phyloP scores from a whole-genome alignment of 2,329 filamentous ascomycete species.

The Pseudocercospora cruenta region DNA sequence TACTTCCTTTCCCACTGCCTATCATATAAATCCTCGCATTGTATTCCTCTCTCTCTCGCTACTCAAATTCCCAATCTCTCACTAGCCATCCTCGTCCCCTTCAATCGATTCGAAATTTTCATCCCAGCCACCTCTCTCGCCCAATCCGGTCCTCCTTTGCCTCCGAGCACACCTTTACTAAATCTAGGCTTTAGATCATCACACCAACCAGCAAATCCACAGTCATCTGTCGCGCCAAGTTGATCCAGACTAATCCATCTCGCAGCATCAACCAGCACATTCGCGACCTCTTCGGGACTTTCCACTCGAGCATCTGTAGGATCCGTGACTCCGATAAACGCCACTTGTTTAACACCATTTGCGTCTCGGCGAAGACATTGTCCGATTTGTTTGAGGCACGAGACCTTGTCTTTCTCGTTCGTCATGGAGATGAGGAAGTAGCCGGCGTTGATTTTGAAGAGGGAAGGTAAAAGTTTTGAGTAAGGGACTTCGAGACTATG shows the following conservation, averaged over 20 bases:
- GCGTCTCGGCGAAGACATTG: not conserved
- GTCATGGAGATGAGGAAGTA: slow-evolving; percentile 8
- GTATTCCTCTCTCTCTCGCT: not conserved
- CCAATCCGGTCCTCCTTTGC: slow-evolving; percentile 1
- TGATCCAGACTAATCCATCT: slow-evolving; percentile 7
- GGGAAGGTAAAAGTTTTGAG: not conserved
- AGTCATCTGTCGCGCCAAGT: slow-evolving; percentile 7
- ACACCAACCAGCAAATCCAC: slow-evolving; percentile 2
- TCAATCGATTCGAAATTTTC: slow-evolving; percentile 4
- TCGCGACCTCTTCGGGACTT: slow-evolving; percentile 8
- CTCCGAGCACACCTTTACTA: not conserved
- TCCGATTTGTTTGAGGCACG: not conserved
- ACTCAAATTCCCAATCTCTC: not conserved
- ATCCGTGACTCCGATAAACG: slow-evolving; percentile 10
- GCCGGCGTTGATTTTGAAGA: slow-evolving; percentile 12
- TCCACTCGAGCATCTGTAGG: slow-evolving; percentile 1
- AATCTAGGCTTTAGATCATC: slow-evolving; percentile 7
- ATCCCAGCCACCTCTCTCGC: slow-evolving; percentile 6
- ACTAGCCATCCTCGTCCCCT: not conserved
- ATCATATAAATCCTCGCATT: not conserved
- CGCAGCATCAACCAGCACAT: slow-evolving; percentile 4
- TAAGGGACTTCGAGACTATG: slow-evolving; percentile 9
- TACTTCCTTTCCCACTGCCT: not conserved
- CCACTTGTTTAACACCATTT: slow-evolving; percentile 10
- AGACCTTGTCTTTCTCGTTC: not conserved